phyloP scores from a whole-genome alignment of 73 alveolate species.

The Paramecium pentaurelia region DNA sequence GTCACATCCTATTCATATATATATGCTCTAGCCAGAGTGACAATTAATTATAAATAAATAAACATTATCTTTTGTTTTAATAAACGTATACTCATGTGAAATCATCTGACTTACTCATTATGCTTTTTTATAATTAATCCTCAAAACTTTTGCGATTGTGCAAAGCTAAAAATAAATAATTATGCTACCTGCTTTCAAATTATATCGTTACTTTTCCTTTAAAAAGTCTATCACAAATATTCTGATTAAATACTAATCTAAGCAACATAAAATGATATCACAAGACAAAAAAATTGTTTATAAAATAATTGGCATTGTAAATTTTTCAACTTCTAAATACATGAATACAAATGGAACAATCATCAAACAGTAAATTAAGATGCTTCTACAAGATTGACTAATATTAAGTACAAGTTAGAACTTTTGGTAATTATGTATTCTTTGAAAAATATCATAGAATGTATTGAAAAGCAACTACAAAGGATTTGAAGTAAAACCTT shows the following conservation, averaged over 20 bases:
- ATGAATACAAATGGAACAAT: background rate
- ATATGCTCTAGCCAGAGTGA: background rate
- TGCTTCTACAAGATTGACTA: conserved; percentile 28
- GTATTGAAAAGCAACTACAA: background rate
- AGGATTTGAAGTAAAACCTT: background rate
- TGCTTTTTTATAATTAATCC: background rate
- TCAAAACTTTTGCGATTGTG: background rate
- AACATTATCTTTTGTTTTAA: background rate
- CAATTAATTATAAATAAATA: background rate
- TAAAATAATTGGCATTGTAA: background rate
- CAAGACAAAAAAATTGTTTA: background rate
- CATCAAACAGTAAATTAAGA: background rate
- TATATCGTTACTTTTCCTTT: background rate
- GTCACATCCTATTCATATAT: background rate
- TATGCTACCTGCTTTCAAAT: background rate
- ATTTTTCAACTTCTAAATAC: background rate
- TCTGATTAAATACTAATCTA: background rate
- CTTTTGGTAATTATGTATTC: background rate
- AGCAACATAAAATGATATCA: background rate
- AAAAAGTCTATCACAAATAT: background rate
- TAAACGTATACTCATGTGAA: background rate
- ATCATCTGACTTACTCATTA: background rate
- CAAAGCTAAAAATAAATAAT: background rate
- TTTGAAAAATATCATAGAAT: background rate
- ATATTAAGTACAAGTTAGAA: conserved; percentile 19